Evolutionary conservation across 768 basidiomycete genomes (phyloP), one percentile per base, ranked within the genome.

Genomic region (Mycena sanguinolenta): DNA sequence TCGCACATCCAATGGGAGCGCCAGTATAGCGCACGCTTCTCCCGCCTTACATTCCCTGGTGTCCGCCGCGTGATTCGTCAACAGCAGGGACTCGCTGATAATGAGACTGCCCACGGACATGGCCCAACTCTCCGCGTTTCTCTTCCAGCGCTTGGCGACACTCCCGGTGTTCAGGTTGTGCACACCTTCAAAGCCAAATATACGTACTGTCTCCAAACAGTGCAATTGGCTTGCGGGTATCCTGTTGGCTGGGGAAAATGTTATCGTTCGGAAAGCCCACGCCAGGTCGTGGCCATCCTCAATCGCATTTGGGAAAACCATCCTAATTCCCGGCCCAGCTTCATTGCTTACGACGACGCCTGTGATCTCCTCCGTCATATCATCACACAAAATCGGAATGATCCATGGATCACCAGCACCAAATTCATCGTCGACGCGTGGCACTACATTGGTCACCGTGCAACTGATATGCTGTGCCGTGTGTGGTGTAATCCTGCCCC

Each of bases 211-310:
- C 38, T 75, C 9, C 65, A 75, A 34, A 75, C 75, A 1, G 62
- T 74, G 0, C 75, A 75, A 53, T 70, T 67, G 66, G 74, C 74
- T 2, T 75, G 74, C 55, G 72, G 74, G 0, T 34, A 13, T 19
- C 74, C 74, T 2, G 61, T 75, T 36, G 74, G 62, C 2, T 75
- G 73, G 36, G 36, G 36, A 38, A 38, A 38, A 38, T 38, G 36
- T 14, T 38, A 38, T 14, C 36, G 36, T 14, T 38, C 36, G 36
- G 36, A 38, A 14, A 38, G 36, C 36, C 6, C 36, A 14, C 36
- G 8, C 36, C 36, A 38, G 14, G 36, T 38, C 36, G 6, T 38
- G 36, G 36, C 36, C 6, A 38, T 38, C 36, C 36, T 38, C 8
- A 38, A 38, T 38, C 36, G 36, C 8, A 38, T 38, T 38, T 38